Base-by-base conservation (phyloP, 2,329 filamentous ascomycete species). In the Sporothrix pallida region DNA sequence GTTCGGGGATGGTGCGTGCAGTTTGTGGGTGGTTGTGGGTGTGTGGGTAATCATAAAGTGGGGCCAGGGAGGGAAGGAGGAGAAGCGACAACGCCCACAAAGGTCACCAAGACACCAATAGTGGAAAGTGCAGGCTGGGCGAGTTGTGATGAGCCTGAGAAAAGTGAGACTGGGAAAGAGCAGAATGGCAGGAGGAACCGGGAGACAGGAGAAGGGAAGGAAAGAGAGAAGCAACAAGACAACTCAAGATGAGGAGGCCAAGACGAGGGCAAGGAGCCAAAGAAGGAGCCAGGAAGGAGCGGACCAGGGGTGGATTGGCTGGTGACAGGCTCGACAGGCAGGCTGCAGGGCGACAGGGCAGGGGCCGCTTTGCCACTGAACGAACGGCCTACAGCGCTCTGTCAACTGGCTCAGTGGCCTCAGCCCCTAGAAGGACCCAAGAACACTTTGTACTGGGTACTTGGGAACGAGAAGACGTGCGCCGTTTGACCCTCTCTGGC, bases 31-130 rank as follows among this genome's bases (percentile, higher is more conserved):
- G 46, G 46, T 72, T 56, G 37, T 65, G 71, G 46, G 48, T 56
- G 71, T 20, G 58, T 72, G 71, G 71, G 42, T 72, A 60, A 60
- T 50, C 26, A 58, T 37, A 60, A 68, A 72, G 50, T 58, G 71
- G 62, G 20, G 20, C 50, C 60, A 69, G 52, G 50, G 52, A 72
- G 52, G 37, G 20, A 44, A 69, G 20, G 50, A 60, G 50, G 23
- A 68, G 48, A 68, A 42, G 37, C n/a, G 71, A 26, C 50, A 8
- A 44, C n/a, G 70, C 20, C 54, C 54, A 62, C 13, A 15, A 62
- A 65, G 13, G 60, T 44, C 60, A 63, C 31, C 17, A 42, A 62
- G 58, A 62, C 13, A 42, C 58, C 58, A 62, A n/a, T 13, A 63
- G 37, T 3, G 4, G n/a, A 65, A 65, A 42, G 37, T 42, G 13